Conservation (phyloP, 176 grass and related monocot genomes). For the Poa annua region DNA sequence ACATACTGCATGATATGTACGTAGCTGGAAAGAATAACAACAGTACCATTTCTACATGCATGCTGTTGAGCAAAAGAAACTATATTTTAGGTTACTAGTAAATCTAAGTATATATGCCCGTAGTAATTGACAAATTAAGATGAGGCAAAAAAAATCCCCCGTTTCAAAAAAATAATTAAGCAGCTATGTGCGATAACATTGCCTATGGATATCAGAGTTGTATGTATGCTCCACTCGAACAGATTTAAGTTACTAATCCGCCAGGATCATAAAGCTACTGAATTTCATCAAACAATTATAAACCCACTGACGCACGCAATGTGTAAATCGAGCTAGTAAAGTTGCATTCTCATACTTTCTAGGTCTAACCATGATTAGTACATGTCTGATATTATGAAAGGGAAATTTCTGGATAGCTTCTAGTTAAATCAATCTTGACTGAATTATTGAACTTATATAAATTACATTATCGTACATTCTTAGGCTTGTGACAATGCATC, state of each 20-base stretch:
- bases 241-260: not conserved
- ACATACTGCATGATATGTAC: slow-evolving; percentile 32
- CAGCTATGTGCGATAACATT: not conserved
- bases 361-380: not conserved
- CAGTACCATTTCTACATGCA: no score
- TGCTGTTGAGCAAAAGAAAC: not conserved
- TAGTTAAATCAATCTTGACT: not conserved
- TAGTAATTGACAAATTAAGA: no score
- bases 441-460: not conserved
- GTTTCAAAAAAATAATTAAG: no score
- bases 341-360: not conserved
- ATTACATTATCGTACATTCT: no score
- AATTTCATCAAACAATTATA: not conserved
- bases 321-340: not conserved
- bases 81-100: not conserved
- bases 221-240: not conserved
- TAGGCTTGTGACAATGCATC: no score
- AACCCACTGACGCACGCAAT: slow-evolving; percentile 32
- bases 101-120: no score
- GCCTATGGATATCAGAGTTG: not conserved
- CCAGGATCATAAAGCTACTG: not conserved
- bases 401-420: not conserved
- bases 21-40: no score
- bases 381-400: not conserved
- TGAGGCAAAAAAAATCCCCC: no score